phyloP scores from a whole-genome alignment of 495 filamentous ascomycete genomes.

The Aspergillus ellipticus region DNA sequence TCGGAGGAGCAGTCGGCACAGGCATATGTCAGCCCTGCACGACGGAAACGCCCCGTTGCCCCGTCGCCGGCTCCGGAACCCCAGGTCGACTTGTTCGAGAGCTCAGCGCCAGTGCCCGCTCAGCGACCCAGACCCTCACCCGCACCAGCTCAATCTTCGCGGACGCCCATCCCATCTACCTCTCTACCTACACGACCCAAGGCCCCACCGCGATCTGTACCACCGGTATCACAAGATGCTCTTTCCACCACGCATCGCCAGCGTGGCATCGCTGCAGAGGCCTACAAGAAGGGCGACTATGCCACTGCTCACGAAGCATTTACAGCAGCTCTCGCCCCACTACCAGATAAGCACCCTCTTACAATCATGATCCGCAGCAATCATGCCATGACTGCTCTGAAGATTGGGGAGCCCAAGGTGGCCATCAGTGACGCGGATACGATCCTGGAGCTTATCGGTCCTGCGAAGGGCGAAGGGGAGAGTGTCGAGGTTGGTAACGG shows the following conservation, averaged over 20 bases:
- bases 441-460: constrained; percentile 76
- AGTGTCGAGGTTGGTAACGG: constrained; percentile 62
- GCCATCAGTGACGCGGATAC: constrained; percentile 79
- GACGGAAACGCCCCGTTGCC: constrained; percentile 64
- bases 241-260: constrained; percentile 70
- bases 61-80: constrained; percentile 40
- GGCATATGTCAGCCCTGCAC: constrained; percentile 86
- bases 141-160: constrained; percentile 28
- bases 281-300: constrained; percentile 94
- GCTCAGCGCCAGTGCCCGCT: constrained; percentile 32
- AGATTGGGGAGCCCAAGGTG: constrained; percentile 83
- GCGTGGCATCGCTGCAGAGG: constrained; percentile 72
- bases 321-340: constrained; percentile 63
- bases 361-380: constrained; percentile 85
- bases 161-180: constrained; percentile 21
- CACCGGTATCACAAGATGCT: constrained; percentile 60
- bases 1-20: constrained; percentile 79
- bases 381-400: constrained; percentile 82
- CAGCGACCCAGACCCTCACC: constrained; percentile 25
- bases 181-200: constrained; percentile 45
- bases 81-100: constrained; percentile 57
- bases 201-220: constrained; percentile 61
- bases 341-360: constrained; percentile 81
- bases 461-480: constrained; percentile 72
- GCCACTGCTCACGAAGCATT: constrained; percentile 79